These are phyloP conservation scores for Monascus ruber DNA, from an alignment of 2,329 filamentous ascomycete genomes.

Conservation along the genomic window DNA sequence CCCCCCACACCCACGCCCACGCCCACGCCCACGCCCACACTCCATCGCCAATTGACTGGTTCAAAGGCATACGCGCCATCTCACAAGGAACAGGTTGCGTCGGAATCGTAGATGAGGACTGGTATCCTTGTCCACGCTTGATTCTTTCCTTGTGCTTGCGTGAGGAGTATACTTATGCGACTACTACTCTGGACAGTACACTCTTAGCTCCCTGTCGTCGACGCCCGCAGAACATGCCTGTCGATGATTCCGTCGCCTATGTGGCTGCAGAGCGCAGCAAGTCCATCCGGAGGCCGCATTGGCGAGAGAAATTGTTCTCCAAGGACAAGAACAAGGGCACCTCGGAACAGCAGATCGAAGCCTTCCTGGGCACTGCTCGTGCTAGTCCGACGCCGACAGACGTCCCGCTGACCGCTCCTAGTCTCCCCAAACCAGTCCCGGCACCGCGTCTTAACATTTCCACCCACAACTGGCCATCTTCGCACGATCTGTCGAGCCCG, in stretches of 20 bases:
- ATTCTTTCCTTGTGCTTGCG: neutral
- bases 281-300: conserved; percentile 25
- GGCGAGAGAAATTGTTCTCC: conserved; percentile 41
- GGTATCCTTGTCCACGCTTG: conserved; percentile 6
- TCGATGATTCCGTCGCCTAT: conserved; percentile 26
- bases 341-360: conserved; percentile 39
- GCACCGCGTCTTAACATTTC: conserved; percentile 25
- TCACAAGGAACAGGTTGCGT: conserved; percentile 1
- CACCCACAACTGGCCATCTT: conserved; percentile 21
- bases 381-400: conserved; percentile 20
- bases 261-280: conserved; percentile 20
- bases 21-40: too few species aligned
- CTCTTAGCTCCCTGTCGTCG: too few species aligned
- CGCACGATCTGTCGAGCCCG: conserved; percentile 14
- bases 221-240: conserved; percentile 17
- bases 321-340: conserved; percentile 28
- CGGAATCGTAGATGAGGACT: conserved; percentile 8
- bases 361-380: conserved; percentile 47
- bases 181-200: too few species aligned
- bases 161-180: too few species aligned
- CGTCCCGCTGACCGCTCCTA: conserved; percentile 13
- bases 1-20: too few species aligned
- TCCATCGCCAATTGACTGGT: too few species aligned
- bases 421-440: conserved; percentile 11
- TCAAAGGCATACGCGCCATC: too few species aligned